Evolutionary conservation across 139 green algal genomes (phyloP).

Genomic region (Picochlorum sp.): DNA sequence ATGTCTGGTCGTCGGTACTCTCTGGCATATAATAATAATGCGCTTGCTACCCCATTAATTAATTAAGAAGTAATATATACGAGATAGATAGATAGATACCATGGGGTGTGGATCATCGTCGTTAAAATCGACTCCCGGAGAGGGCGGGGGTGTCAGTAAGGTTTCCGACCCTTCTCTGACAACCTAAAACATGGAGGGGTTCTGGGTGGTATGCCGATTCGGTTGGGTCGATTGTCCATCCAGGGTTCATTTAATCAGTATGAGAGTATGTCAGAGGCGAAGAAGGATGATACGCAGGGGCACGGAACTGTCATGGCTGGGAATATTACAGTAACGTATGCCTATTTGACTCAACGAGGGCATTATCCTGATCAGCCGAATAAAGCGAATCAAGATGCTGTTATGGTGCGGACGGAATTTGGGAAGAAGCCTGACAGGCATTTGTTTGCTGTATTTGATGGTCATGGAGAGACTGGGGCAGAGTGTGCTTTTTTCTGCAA

Average conservation of each 20-base stretch:
- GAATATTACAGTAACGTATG: constrained; percentile 38
- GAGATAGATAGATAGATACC: background rate
- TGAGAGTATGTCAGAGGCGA: background rate
- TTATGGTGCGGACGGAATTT: constrained; percentile 55
- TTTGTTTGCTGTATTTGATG: constrained; percentile 78
- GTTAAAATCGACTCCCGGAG: no score
- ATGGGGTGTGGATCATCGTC: constrained; percentile 1
- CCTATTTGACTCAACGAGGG: constrained; percentile 72
- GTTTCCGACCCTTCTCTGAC: no score
- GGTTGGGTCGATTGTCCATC: background rate
- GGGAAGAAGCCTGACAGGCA: constrained; percentile 38
- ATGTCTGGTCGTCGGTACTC: no score
- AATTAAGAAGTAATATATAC: background rate
- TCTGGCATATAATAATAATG: no score
- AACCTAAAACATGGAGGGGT: no score
- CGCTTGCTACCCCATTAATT: no score
- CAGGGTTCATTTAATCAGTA: background rate
- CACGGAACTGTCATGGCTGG: background rate
- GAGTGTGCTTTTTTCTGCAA: constrained; percentile 64
- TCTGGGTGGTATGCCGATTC: background rate
- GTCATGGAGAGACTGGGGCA: constrained; percentile 66
- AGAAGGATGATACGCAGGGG: background rate
- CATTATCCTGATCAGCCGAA: constrained; percentile 80
- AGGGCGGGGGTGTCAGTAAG: no score
- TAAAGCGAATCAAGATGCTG: constrained; percentile 88